phyloP scores from a whole-genome alignment of 768 basidiomycete species.

The Scleroderma bovista region DNA sequence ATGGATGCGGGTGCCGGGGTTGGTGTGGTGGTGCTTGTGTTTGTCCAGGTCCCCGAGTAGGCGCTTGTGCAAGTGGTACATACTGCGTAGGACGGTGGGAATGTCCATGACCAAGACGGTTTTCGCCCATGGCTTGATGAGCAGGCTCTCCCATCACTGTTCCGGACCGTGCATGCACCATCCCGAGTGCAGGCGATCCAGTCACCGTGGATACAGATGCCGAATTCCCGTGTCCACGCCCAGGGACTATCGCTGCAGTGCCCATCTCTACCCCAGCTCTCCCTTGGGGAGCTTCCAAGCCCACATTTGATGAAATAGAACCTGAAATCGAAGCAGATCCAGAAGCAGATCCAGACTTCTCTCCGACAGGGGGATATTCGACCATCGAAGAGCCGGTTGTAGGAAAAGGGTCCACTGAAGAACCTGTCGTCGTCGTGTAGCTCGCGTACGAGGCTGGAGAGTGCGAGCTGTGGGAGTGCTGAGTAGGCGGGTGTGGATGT shows the following conservation, averaged over 20 bases:
- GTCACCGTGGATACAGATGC: constrained; percentile 22
- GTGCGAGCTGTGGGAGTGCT: constrained; percentile 8
- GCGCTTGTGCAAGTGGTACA: not conserved
- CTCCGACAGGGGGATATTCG: not conserved
- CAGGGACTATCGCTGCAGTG: not conserved
- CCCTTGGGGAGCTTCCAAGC: not conserved
- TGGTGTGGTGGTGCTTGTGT: not conserved
- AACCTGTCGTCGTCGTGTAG: constrained; percentile 11
- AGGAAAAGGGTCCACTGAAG: not conserved
- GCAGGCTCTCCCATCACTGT: not conserved
- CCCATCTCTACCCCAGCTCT: not conserved
- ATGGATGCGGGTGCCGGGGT: not conserved
- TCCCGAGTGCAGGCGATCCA: constrained; percentile 6
- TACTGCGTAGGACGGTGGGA: not conserved
- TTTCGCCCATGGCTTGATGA: not conserved
- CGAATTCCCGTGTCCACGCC: constrained; percentile 15
- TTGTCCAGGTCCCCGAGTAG: not conserved
- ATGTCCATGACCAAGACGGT: not conserved
- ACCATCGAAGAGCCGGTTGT: constrained; percentile 7
- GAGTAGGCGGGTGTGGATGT: constrained; percentile 8
- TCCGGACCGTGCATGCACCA: not conserved
- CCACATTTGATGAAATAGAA: not conserved
- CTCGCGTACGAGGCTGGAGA: constrained; percentile 23
- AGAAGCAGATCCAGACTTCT: not conserved
- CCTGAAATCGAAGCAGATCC: not conserved